phyloP scores from a whole-genome alignment of 352 stramenopile genomes.

The Phytopythium montanum region DNA sequence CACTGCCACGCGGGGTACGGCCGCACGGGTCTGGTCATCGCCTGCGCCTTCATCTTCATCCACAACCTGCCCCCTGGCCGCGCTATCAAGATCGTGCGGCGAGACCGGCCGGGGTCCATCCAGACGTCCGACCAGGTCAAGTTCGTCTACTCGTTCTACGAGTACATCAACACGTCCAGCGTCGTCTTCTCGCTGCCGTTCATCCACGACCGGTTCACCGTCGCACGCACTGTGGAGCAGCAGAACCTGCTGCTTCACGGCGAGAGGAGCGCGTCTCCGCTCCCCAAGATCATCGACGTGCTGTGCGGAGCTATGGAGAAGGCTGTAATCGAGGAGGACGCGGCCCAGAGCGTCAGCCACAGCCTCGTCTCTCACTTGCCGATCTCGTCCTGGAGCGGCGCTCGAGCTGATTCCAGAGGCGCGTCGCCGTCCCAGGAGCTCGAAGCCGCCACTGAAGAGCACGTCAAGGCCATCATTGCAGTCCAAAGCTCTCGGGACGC shows the following conservation, averaged over 20 bases:
- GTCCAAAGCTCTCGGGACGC: conserved; percentile 5
- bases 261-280: conserved; percentile 24
- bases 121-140: conserved; percentile 69
- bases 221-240: conserved; percentile 60
- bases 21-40: conserved; percentile 84
- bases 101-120: conserved; percentile 71
- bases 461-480: conserved; percentile 7
- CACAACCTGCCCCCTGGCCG: conserved; percentile 67
- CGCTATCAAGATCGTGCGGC: conserved; percentile 70
- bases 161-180: conserved; percentile 62
- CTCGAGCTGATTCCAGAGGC: neutral
- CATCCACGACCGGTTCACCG: conserved; percentile 70
- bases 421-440: conserved; percentile 4
- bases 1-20: conserved; percentile 90
- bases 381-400: conserved; percentile 9
- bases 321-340: conserved; percentile 2
- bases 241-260: conserved; percentile 63
- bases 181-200: conserved; percentile 72
- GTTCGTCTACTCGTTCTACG: conserved; percentile 73
- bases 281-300: conserved; percentile 62
- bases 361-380: conserved; percentile 24
- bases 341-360: conserved; percentile 7
- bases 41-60: conserved; percentile 81
- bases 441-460: conserved; percentile 24
- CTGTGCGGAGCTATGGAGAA: conserved; percentile 48